Base-by-base conservation (phyloP, 2,329 filamentous ascomycete species). In the Lachnellula subtilissima region DNA sequence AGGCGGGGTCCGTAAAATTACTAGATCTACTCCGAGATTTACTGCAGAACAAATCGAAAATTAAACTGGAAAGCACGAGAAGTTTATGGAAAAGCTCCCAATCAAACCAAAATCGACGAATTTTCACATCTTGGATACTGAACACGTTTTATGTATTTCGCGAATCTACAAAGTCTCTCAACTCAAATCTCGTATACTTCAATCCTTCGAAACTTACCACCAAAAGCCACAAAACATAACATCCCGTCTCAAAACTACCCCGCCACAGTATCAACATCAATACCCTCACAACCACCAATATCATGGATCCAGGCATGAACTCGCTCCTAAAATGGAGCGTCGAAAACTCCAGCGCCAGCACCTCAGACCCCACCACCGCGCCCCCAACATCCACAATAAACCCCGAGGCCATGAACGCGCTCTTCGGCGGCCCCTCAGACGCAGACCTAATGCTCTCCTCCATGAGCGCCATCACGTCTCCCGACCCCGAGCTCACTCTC, bases 371-470 rank as follows among this genome's bases (percentile, higher is more conserved):
- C 32, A 17, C 48, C 9, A 56, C 63, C 12, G 51, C 60, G 15
- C 54, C 65, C 6, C 61, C 59, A 14, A 50, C 52, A 49, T 73
- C 72, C 47, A 72, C 73, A 22, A 78, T 94, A 62, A 85, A 85
- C 67, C 80, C 88, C 15, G 85, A 91, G 55, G 79, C 87, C 56
- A 79, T 97, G 58, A 82, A 83, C 45, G 79, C 87, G 14, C 79
- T 97, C 54, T 81, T 95, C 69, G 91, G 91, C 73, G 91, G 88
- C 0, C 89, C 89, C 43, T 91, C 87, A 2, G 93, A 99, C 61
- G 91, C 94, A 22, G 91, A 97, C 59, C 82, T 95, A 52, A 97
- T 99, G 94, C 84, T 84, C 66, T 84, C 87, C 52, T 81, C 88
- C 61, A 96, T 99, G 85, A 80, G 81, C 28, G 84, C 88, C 55